A percentile compares a stretch with the other conserved stretches of the same genome.
Conservation (phyloP, 345 rosid species). For the Camelina sativa region DNA sequence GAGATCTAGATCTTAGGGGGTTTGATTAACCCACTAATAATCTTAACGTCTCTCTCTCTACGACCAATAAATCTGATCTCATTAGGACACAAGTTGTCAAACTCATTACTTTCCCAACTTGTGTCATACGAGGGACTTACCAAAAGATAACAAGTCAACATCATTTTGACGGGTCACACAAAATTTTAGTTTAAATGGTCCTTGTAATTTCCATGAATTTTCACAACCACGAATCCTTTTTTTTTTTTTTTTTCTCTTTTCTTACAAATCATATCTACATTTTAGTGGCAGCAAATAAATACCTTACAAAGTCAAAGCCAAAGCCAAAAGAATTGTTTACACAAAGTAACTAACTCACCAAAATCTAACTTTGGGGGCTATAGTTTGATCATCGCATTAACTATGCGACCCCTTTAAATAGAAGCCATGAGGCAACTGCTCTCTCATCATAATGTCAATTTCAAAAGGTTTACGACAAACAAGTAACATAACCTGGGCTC, state of each 20-base stretch:
- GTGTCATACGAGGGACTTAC: slow-evolving; percentile 37
- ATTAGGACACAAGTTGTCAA: slow-evolving; percentile 42
- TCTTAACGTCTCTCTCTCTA: not conserved
- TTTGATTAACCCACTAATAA: not conserved
- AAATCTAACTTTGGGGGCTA: not conserved
- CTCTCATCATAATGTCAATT: slow-evolving; percentile 38
- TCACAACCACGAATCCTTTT: slow-evolving; percentile 17
- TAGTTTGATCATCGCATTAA: slow-evolving; percentile 29
- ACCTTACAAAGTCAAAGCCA: slow-evolving; percentile 18
- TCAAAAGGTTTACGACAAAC: slow-evolving; percentile 36
- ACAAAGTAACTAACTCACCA: not conserved
- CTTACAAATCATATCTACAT: not conserved
- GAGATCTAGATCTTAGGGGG: slow-evolving; percentile 27
- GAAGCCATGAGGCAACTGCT: slow-evolving; percentile 36
- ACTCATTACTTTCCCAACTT: slow-evolving; percentile 42
- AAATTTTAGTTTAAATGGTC: slow-evolving; percentile 3
- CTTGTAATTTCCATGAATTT: not conserved
- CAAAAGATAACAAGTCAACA: slow-evolving; percentile 29
- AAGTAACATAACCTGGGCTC: slow-evolving; percentile 42
- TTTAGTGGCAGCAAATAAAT: slow-evolving; percentile 21
- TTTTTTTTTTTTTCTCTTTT: not conserved
- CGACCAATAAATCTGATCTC: slow-evolving; percentile 24
- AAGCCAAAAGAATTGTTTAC: slow-evolving; percentile 16
- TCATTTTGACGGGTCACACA: slow-evolving; percentile 37
- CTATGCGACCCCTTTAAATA: slow-evolving; percentile 34